These are phyloP conservation scores for Saccharomyces mikatae DNA, from an alignment of 805 yeast genomes.

Conservation along the genomic window DNA sequence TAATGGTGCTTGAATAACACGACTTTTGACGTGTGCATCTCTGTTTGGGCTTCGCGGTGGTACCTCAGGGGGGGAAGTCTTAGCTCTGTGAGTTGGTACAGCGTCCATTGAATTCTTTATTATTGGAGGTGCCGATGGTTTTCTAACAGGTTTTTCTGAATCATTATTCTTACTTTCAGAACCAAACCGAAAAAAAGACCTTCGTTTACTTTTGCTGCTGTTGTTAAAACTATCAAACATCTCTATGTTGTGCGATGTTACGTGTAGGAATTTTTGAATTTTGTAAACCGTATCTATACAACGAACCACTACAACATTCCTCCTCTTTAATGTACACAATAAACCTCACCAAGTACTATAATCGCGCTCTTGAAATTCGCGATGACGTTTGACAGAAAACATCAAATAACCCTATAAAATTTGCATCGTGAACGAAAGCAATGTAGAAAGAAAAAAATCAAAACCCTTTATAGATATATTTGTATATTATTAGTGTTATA, in stretches of 20 bases:
- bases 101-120: background rate
- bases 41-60: background rate
- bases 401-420: background rate
- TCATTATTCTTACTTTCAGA: constrained; percentile 4
- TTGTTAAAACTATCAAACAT: constrained; percentile 14
- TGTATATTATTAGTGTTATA: background rate
- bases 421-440: background rate
- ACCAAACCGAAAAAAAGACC: constrained; percentile 19
- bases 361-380: background rate
- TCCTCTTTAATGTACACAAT: background rate
- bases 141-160: constrained; percentile 8
- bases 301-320: background rate
- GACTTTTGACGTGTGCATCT: background rate
- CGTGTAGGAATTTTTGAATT: background rate
- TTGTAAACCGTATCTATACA: background rate
- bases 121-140: background rate
- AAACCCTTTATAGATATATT: background rate
- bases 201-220: constrained; percentile 11
- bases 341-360: background rate
- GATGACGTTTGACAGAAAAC: background rate
- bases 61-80: background rate
- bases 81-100: background rate
- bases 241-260: background rate
- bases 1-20: constrained; percentile 4
- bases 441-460: background rate